A percentile compares a stretch with the other conserved stretches of the same genome.
Conservation (phyloP, 768 basidiomycete species). For the Russula virescens region DNA sequence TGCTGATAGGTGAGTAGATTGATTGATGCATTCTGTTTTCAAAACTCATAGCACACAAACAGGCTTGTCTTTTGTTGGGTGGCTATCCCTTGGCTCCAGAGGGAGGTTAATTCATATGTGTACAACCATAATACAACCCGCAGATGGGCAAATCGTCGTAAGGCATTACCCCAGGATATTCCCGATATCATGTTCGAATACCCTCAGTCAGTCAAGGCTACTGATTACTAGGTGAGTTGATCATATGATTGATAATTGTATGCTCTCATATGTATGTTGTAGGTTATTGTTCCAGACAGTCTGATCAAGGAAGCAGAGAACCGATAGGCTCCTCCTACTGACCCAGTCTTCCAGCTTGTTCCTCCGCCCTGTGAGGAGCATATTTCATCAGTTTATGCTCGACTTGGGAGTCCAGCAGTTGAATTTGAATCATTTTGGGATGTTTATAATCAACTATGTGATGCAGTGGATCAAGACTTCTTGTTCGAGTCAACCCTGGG, state of each 20-base stretch:
- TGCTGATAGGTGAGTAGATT: neutral
- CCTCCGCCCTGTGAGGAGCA: neutral
- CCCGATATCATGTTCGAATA: neutral
- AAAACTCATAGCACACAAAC: neutral
- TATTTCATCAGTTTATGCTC: neutral
- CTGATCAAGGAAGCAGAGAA: neutral
- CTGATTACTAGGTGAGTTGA: neutral
- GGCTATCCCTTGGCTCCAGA: constrained; percentile 2
- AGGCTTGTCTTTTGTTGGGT: neutral
- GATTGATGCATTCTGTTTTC: no score
- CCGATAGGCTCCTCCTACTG: neutral
- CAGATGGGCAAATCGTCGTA: neutral
- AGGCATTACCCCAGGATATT: neutral
- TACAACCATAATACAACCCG: neutral
- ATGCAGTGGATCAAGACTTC: neutral
- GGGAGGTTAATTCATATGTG: neutral
- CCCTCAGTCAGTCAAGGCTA: neutral
- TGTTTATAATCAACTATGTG: neutral
- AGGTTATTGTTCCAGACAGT: neutral
- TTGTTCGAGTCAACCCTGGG: no score
- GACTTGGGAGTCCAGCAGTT: neutral
- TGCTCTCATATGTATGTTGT: neutral
- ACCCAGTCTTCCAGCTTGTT: neutral
- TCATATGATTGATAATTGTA: neutral
- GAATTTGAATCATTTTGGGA: neutral